A percentile compares a stretch with the other conserved stretches of the same genome.
Evolutionary conservation across 441 rosid genomes (phyloP).

Genomic region (Populus hybrid): DNA sequence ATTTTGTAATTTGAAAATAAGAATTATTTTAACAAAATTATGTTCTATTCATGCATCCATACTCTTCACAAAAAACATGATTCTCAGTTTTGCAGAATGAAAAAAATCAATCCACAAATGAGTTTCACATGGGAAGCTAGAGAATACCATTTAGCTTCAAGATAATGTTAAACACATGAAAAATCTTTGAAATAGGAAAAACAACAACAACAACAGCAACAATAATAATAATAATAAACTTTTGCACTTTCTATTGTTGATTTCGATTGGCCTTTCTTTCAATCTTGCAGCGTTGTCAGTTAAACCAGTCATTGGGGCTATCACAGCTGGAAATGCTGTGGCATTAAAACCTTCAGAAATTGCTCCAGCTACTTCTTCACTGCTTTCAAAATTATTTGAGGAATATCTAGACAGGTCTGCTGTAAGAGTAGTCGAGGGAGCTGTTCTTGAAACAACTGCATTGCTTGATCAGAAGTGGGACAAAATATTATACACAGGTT

Average conservation of each 20-base stretch:
- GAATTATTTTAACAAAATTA: not conserved
- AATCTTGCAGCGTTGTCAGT: slow-evolving; percentile 47
- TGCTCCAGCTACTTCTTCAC: slow-evolving; percentile 53
- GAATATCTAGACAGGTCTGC: slow-evolving; percentile 49
- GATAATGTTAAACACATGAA: not conserved
- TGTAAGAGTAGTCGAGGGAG: slow-evolving; percentile 55
- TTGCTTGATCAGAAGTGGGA: slow-evolving; percentile 67
- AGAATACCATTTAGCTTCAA: not conserved
- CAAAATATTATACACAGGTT: slow-evolving; percentile 69
- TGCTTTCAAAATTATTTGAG: slow-evolving; percentile 42
- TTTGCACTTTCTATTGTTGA: not conserved
- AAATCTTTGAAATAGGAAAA: not conserved
- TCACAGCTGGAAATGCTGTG: slow-evolving; percentile 67
- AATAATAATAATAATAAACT: not conserved
- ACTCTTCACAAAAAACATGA: not conserved
- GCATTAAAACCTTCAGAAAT: slow-evolving; percentile 71
- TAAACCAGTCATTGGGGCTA: slow-evolving; percentile 71
- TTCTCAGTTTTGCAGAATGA: not conserved
- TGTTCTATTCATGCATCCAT: not conserved
- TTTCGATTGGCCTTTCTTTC: not conserved
- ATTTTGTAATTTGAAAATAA: slow-evolving; percentile 42
- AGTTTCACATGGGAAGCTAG: not conserved
- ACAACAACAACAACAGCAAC: too few relatives aligned
- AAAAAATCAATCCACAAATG: not conserved
- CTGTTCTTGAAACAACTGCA: slow-evolving; percentile 52